Evolutionary conservation across 1,284 basidiomycete genomes (phyloP).

Genomic region (Lentinula novae-zelandiae): DNA sequence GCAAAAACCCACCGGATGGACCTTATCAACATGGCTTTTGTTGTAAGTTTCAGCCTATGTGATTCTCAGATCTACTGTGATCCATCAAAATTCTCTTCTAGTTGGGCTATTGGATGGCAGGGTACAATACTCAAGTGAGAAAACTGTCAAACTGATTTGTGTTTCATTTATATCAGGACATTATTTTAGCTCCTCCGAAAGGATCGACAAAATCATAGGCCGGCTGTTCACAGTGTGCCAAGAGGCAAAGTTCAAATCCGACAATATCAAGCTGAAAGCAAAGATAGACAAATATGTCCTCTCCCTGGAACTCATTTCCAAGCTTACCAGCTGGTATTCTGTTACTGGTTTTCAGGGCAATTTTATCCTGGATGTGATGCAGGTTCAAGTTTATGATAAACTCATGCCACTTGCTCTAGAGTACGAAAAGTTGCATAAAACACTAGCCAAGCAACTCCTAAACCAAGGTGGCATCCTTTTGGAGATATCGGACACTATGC

Average conservation of each 20-base stretch:
- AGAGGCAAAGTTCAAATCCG: neutral
- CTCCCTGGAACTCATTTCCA: neutral
- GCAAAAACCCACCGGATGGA: slow-evolving; percentile 20
- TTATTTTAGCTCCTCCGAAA: neutral
- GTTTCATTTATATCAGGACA: neutral
- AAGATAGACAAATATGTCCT: neutral
- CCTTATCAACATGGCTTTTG: slow-evolving; percentile 24
- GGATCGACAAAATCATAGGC: neutral
- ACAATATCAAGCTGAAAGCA: neutral
- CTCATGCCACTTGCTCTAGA: neutral
- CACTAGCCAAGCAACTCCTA: neutral
- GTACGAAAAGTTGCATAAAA: neutral
- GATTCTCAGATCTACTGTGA: neutral
- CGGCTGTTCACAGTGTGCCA: neutral
- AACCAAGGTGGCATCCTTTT: neutral
- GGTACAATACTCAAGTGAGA: neutral
- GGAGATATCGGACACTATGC: neutral
- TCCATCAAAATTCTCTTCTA: neutral
- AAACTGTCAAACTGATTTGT: too few species aligned
- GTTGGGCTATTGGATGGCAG: slow-evolving; percentile 7
- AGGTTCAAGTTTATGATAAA: neutral
- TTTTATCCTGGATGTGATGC: neutral
- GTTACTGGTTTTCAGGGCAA: neutral
- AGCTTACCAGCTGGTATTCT: neutral
- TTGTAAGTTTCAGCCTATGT: slow-evolving; percentile 21